Percentiles rank a stretch among this genome's conserved stretches.
Evolutionary conservation across 176 grass and related monocot species (phyloP).

Genomic region (Ensete glaucum): DNA sequence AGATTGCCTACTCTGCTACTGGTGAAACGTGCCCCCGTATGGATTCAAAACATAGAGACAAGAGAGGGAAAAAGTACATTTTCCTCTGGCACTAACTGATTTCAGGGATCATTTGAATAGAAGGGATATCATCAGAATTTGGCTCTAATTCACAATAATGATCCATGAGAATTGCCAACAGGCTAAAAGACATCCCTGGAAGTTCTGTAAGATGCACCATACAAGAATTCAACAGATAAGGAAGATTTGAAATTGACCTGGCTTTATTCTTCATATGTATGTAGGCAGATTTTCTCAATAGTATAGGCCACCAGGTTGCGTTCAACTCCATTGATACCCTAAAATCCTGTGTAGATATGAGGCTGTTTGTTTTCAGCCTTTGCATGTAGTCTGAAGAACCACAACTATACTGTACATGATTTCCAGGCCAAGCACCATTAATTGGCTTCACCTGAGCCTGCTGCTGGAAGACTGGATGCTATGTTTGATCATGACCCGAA

Average conservation of each 20-base stretch:
- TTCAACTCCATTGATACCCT: conserved; percentile 22
- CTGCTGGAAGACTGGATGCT: conserved; percentile 19
- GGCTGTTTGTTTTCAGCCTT: background rate
- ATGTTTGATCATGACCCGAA: conserved; percentile 15
- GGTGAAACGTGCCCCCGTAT: background rate
- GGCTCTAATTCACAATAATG: background rate
- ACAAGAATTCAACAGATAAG: conserved; percentile 3
- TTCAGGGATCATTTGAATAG: background rate
- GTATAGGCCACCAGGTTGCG: conserved; percentile 8
- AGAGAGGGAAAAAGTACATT: background rate
- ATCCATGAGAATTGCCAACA: background rate
- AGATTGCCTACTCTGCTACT: background rate
- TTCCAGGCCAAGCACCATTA: conserved; percentile 7
- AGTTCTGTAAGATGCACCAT: background rate
- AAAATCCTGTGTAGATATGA: conserved; percentile 6
- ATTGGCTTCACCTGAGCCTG: conserved; percentile 3
- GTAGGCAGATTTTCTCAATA: conserved; percentile 19
- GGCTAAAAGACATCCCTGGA: background rate
- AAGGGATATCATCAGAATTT: background rate
- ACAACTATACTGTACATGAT: background rate
- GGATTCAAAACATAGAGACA: background rate
- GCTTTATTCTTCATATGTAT: background rate
- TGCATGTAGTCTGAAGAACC: background rate
- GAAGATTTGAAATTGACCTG: background rate
- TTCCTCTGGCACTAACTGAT: background rate